These are phyloP conservation scores for Neopestalotiopsis sp. DNA, from an alignment of 2,329 filamentous ascomycete species.

Conservation along the genomic window DNA sequence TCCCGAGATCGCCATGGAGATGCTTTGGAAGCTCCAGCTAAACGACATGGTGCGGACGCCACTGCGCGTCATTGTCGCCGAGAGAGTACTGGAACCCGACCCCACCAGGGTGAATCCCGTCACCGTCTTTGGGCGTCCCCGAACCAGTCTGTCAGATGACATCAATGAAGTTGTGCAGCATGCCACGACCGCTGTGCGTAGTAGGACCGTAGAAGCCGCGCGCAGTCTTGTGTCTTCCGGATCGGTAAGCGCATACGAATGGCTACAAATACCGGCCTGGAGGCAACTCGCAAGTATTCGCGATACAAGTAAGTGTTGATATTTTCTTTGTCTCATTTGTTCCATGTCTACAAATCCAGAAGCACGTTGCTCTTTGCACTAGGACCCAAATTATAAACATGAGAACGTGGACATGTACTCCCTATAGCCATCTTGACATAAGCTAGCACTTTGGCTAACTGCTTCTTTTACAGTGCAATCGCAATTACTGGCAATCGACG, in stretches of 20 bases:
- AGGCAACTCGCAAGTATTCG: neutral
- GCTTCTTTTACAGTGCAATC: too few relatives aligned
- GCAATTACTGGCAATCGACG: too few relatives aligned
- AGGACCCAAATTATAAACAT: too few relatives aligned
- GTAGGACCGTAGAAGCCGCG: slow-evolving; percentile 42
- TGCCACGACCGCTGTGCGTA: slow-evolving; percentile 57
- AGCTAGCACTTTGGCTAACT: too few relatives aligned
- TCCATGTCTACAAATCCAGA: too few relatives aligned
- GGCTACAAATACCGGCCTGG: neutral
- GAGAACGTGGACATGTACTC: too few relatives aligned
- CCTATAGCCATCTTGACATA: too few relatives aligned
- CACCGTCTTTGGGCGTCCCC: slow-evolving; percentile 50
- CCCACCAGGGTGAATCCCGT: neutral
- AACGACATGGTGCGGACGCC: slow-evolving; percentile 49
- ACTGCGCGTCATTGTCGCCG: slow-evolving; percentile 67
- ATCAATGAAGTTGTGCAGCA: slow-evolving; percentile 63
- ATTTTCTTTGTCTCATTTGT: neutral
- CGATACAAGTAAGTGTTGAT: neutral
- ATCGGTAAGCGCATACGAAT: neutral
- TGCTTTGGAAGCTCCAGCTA: slow-evolving; percentile 55
- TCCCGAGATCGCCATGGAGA: slow-evolving; percentile 64
- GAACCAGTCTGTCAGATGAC: slow-evolving; percentile 57
- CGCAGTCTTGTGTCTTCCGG: neutral
- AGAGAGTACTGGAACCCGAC: slow-evolving; percentile 55
- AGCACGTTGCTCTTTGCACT: too few relatives aligned